Conservation (phyloP, 768 basidiomycete species). For the Tylopilus sp. region DNA sequence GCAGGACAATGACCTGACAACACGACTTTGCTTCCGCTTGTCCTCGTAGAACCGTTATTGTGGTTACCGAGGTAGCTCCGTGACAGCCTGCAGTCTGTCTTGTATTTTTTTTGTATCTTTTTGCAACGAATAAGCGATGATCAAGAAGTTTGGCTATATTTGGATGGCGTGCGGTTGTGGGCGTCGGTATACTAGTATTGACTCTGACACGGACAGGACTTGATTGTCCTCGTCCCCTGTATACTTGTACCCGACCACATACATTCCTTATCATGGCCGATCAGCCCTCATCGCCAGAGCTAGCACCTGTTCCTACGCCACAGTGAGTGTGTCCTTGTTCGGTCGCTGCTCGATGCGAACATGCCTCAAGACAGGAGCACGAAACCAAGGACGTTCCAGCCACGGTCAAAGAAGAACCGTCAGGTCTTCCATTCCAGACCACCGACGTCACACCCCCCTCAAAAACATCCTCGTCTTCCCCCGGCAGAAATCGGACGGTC, state of each 20-base stretch:
- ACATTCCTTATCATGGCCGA: conserved; percentile 33
- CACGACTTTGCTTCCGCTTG: background rate
- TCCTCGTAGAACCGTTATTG: background rate
- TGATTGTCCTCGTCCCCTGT: conserved; percentile 14
- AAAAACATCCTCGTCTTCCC: background rate
- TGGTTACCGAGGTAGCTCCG: too few relatives aligned
- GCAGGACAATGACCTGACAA: background rate
- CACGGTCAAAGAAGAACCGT: conserved; percentile 15
- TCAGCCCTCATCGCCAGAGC: conserved; percentile 3
- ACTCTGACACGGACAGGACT: conserved; percentile 4
- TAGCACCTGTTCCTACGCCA: background rate
- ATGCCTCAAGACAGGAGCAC: conserved; percentile 13
- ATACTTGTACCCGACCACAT: conserved; percentile 16
- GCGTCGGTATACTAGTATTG: background rate
- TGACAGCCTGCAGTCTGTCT: background rate
- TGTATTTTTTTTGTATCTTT: background rate
- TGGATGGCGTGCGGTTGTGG: background rate
- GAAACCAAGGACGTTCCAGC: background rate
- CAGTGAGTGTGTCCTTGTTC: conserved; percentile 13
- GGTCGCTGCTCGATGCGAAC: conserved; percentile 2
- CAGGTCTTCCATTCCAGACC: conserved; percentile 4
- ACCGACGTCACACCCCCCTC: background rate
- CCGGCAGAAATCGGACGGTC: conserved; percentile 23
- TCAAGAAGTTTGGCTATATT: conserved; percentile 4
- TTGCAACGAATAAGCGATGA: background rate